Conservation (phyloP, 1,139 yeast genomes). For the Sugiyamaella paludigena region DNA sequence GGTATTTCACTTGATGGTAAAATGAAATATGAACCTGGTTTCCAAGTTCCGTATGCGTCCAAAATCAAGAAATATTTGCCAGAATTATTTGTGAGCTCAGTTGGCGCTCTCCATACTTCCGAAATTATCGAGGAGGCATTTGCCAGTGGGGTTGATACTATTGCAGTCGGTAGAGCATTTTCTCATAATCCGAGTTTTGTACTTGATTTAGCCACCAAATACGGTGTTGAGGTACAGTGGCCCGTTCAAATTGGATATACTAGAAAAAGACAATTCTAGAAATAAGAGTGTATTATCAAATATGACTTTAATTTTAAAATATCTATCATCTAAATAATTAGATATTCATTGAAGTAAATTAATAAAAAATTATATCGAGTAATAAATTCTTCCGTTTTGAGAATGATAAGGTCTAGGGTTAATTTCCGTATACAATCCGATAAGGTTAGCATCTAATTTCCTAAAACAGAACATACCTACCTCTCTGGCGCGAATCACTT, state of each 20-base stretch:
- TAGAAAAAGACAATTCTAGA: neutral
- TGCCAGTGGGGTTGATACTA: constrained; percentile 46
- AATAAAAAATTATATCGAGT: too few relatives aligned
- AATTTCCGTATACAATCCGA: too few relatives aligned
- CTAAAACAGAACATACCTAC: too few relatives aligned
- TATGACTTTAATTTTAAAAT: too few relatives aligned
- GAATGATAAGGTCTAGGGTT: too few relatives aligned
- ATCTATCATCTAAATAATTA: too few relatives aligned
- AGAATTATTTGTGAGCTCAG: constrained; percentile 46
- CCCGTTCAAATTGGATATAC: constrained; percentile 44
- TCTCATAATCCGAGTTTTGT: constrained; percentile 51
- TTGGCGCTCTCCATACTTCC: constrained; percentile 45
- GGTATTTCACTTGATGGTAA: constrained; percentile 45
- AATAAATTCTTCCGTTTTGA: too few relatives aligned
- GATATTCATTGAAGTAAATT: too few relatives aligned
- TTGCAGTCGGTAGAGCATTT: constrained; percentile 47
- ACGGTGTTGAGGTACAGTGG: constrained; percentile 44
- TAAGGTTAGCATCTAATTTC: too few relatives aligned
- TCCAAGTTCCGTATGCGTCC: constrained; percentile 43
- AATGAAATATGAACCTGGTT: constrained; percentile 31
- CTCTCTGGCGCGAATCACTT: too few relatives aligned
- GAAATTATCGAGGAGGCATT: constrained; percentile 42
- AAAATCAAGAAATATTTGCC: constrained; percentile 48
- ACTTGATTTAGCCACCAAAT: constrained; percentile 50
- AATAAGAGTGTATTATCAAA: too few relatives aligned